These are phyloP conservation scores for Didymella exigua DNA, from an alignment of 2,329 filamentous ascomycete species.

Conservation along the genomic window DNA sequence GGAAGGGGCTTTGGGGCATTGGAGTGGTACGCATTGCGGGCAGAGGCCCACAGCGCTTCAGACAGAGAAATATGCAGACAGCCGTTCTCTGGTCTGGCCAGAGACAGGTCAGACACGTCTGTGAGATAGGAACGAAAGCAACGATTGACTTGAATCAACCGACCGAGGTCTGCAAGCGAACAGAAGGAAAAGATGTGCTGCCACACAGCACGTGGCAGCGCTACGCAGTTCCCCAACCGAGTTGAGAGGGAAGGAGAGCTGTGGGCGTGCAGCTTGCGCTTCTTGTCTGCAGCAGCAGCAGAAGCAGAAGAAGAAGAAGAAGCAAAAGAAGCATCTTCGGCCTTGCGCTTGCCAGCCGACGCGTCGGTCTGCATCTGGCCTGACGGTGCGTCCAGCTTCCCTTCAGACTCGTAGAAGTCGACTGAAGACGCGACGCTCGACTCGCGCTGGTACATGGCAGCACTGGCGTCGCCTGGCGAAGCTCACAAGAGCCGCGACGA, in stretches of 20 bases:
- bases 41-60: constrained; percentile 72
- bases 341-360: constrained; percentile 44
- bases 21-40: constrained; percentile 68
- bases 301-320: too few relatives aligned
- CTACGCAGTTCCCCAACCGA: constrained; percentile 36
- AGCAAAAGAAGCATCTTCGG: constrained; percentile 30
- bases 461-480: constrained; percentile 26
- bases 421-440: constrained; percentile 44
- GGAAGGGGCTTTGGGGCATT: constrained; percentile 72
- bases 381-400: constrained; percentile 24
- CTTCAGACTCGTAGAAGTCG: constrained; percentile 45
- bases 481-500: constrained; percentile 42
- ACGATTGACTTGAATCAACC: constrained; percentile 70
- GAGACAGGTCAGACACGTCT: constrained; percentile 43
- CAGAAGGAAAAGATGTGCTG: constrained; percentile 72
- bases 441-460: constrained; percentile 43
- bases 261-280: constrained; percentile 36
- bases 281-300: constrained; percentile 38
- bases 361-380: constrained; percentile 18
- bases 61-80: constrained; percentile 57
- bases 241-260: constrained; percentile 15
- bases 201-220: constrained; percentile 69
- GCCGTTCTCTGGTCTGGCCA: constrained; percentile 38
- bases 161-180: constrained; percentile 67
- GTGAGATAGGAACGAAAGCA: constrained; percentile 62